Base-by-base conservation (phyloP, 805 yeast species). In the Candida anglica region DNA sequence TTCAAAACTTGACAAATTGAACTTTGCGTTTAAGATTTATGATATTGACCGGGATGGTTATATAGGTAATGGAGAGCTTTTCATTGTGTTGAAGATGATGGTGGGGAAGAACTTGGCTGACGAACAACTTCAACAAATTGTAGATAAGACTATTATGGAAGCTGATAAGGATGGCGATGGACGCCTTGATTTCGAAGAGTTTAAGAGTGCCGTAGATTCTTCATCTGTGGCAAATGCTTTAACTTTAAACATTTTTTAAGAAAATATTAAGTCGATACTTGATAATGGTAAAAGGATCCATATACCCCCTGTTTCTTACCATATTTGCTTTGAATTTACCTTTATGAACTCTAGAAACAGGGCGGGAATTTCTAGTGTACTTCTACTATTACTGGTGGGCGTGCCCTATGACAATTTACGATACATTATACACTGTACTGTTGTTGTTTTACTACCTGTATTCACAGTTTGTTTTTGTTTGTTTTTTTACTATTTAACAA, bases 31-130 rank as follows among this genome's bases (percentile, higher is more conserved):
- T 63, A 85, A 81, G 50, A 87, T 93, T 14, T 93, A 93, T 53
- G 99, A 93, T 54, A 87, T 93, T 42, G 99, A 93, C 59, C 73
- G 87, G 36, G 99, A 93, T 55, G 98, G 98, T 0, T 88, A 53
- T 54, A 86, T 93, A 23, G 89, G 97, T 3, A 91, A 91, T 53
- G 99, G 98, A 16, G 99, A 93, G 60, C 60, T 93, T 37, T 93
- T 82, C 50, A 71, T 91, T 26, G 98, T 93, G 26, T 68, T 93
- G 63, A 86, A 93, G 60, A 85, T 86, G 77, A 93, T 93, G 98
- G 98, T 94, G 18, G 98, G 98, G 1, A 81, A 79, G 46, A 88
- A 93, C 51, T 63, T 94, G 37, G 82, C 79, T 41, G 95, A 86
- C 39, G 78, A 77, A 18, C 96, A 93, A 50, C 70, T 93, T 36